These are phyloP conservation scores for Yamadazyma akitaensis DNA, from an alignment of 805 yeast genomes.

Conservation along the genomic window DNA sequence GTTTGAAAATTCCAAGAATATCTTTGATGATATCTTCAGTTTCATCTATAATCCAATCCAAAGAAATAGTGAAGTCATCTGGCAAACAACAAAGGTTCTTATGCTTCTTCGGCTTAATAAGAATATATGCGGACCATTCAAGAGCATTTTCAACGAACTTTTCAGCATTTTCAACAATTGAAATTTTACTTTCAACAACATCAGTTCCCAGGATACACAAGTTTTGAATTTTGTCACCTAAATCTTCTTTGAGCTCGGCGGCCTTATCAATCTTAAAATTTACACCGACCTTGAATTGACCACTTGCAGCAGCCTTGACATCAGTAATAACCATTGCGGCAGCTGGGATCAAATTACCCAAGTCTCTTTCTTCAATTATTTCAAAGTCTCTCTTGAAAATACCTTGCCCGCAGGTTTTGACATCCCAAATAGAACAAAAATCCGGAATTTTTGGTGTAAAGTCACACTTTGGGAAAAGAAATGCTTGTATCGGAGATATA, in stretches of 20 bases:
- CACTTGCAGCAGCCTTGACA: conserved; percentile 19
- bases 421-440: neutral
- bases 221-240: conserved; percentile 16
- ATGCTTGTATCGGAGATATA: conserved; percentile 5
- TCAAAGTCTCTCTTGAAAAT: neutral
- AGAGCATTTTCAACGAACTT: conserved; percentile 14
- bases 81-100: conserved; percentile 24
- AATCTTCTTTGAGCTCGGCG: conserved; percentile 13
- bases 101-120: conserved; percentile 18
- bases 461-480: conserved; percentile 7
- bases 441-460: neutral
- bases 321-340: conserved; percentile 25
- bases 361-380: conserved; percentile 2
- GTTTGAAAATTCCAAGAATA: conserved; percentile 5
- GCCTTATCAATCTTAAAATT: conserved; percentile 23
- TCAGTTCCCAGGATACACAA: conserved; percentile 22
- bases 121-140: conserved; percentile 22
- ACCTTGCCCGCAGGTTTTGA: neutral
- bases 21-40: conserved; percentile 3
- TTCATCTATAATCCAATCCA: conserved; percentile 10
- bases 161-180: conserved; percentile 11
- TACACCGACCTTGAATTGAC: conserved; percentile 18
- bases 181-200: conserved; percentile 12
- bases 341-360: conserved; percentile 14
- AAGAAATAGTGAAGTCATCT: conserved; percentile 18